A percentile compares a stretch with the other conserved stretches of the same genome.
Conservation (phyloP, 495 filamentous ascomycete genomes). For the Penicillium pulvis region DNA sequence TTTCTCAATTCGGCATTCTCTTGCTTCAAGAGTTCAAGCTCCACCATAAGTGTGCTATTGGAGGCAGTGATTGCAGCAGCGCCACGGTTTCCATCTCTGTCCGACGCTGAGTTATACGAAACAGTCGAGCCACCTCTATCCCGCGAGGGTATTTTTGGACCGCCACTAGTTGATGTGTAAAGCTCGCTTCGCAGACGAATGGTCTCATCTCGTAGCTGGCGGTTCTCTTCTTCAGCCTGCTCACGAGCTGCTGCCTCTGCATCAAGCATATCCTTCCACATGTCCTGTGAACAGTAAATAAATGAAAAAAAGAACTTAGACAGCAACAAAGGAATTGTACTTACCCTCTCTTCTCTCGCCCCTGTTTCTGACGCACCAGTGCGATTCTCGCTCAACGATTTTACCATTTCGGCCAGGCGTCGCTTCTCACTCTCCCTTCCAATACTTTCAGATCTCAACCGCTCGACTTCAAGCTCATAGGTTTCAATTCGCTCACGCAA, state of each 20-base stretch:
- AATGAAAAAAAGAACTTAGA: constrained; percentile 6
- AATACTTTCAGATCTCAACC: constrained; percentile 73
- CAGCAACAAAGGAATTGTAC: constrained; percentile 7
- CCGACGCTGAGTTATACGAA: constrained; percentile 62
- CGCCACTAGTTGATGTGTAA: constrained; percentile 34
- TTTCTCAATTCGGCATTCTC: constrained; percentile 91
- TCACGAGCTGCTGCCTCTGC: constrained; percentile 88
- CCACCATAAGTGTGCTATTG: constrained; percentile 67
- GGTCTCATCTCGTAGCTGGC: constrained; percentile 80
- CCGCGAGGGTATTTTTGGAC: constrained; percentile 54
- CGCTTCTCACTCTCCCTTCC: constrained; percentile 78
- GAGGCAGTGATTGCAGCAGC: constrained; percentile 52
- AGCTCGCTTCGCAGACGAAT: constrained; percentile 72
- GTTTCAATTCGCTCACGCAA: constrained; percentile 81
- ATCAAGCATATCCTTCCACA: constrained; percentile 95
- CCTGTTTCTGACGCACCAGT: constrained; percentile 67
- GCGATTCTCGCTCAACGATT: constrained; percentile 65
- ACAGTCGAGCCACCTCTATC: constrained; percentile 59
- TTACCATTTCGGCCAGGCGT: constrained; percentile 76
- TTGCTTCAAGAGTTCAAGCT: constrained; percentile 77
- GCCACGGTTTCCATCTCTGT: constrained; percentile 59
- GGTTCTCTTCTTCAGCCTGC: constrained; percentile 86
- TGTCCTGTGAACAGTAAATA: constrained; percentile 51
- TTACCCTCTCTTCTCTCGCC: constrained; percentile 77
- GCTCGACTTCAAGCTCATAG: constrained; percentile 80